Percentiles rank a stretch among this genome's conserved stretches.
These are phyloP conservation scores for Protomyces lactucae-debilis DNA, from an alignment of 1,139 yeast species.

Conservation along the genomic window DNA sequence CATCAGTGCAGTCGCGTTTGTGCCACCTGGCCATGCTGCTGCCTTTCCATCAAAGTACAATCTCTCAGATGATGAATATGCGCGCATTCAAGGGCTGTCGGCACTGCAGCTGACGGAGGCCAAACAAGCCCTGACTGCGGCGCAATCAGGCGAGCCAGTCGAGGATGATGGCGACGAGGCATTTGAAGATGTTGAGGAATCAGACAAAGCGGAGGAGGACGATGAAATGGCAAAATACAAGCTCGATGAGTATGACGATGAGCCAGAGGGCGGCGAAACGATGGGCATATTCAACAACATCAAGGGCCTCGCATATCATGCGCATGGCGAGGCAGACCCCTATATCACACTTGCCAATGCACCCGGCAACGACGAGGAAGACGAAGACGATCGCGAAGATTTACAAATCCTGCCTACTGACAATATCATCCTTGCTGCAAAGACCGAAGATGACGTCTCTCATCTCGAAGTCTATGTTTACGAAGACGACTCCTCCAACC, in stretches of 20 bases:
- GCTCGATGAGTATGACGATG: slow-evolving; percentile 75
- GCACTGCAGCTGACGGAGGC: slow-evolving; percentile 75
- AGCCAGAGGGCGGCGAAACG: slow-evolving; percentile 45
- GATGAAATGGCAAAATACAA: slow-evolving; percentile 85
- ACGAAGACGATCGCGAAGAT: slow-evolving; percentile 71
- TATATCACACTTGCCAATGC: slow-evolving; percentile 61
- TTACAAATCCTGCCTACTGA: slow-evolving; percentile 85
- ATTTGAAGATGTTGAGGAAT: slow-evolving; percentile 36
- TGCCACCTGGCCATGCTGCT: slow-evolving; percentile 90
- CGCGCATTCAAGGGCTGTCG: slow-evolving; percentile 80
- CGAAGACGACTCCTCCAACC: slow-evolving; percentile 65
- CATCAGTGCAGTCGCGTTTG: slow-evolving; percentile 94
- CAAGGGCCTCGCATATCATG: slow-evolving; percentile 51
- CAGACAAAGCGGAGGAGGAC: slow-evolving; percentile 42
- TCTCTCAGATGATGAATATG: slow-evolving; percentile 87
- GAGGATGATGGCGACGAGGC: slow-evolving; percentile 13
- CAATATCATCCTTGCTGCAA: slow-evolving; percentile 79
- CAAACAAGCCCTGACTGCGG: slow-evolving; percentile 47
- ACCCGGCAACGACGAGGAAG: slow-evolving; percentile 45
- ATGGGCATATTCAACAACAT: slow-evolving; percentile 43
- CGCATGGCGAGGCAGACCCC: slow-evolving; percentile 63
- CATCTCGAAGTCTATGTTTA: slow-evolving; percentile 88
- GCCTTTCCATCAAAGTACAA: slow-evolving; percentile 89
- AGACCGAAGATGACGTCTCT: slow-evolving; percentile 94
- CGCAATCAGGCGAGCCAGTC: slow-evolving; percentile 38